Base-by-base conservation (phyloP, 495 filamentous ascomycete genomes). In the Neurospora sp. region DNA sequence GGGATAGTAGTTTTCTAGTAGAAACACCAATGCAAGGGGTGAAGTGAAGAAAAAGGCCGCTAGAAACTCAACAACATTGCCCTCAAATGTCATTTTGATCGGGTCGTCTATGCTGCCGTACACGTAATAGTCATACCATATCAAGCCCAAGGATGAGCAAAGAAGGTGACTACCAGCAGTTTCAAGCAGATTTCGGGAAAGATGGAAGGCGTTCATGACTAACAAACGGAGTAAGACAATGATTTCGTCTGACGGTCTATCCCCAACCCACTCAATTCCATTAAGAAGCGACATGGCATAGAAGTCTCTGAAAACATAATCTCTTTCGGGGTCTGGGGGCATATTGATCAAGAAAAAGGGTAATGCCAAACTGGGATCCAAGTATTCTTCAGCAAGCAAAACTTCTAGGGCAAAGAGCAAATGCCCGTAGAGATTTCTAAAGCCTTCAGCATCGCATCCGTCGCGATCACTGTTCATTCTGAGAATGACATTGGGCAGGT, bases 101-200 rank as follows among this genome's bases (percentile, higher is more conserved):
- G 21, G 45, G 7, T 5, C 2, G 2, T 0, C 0, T 0, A 0
- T 0, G 1, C 2, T 2, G 21, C 45, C 21, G 10, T 28, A 1
- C 4, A 54, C 1, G n/a, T 28, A 5, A 9, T 1, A 0, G 5
- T 59, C 48, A 3, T 31, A 7, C 24, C 24, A 62, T 3, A 2
- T 62, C 11, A 62, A 15, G 24, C 13, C 7, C 48, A 62, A 31
- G 48, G 21, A 8, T 31, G 48, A 62, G 24, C 5, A 28, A 62
- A 59, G 48, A 31, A 62, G 48, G 48, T 31, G 48, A 17, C 48
- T 17, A 13, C 48, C 48, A 31, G 0, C 5, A 7, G 21, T 15
- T 15, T 8, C 1, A 0, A 59, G 48, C 5, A 59, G 24, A 17
- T 1, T 1, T 7, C 4, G 21, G 13, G 48, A 7, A 17, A 28